Evolutionary conservation across 2,329 filamentous ascomycete species (phyloP), one percentile per base, ranked within the genome.

Genomic region (Phaeosphaeria sp.): DNA sequence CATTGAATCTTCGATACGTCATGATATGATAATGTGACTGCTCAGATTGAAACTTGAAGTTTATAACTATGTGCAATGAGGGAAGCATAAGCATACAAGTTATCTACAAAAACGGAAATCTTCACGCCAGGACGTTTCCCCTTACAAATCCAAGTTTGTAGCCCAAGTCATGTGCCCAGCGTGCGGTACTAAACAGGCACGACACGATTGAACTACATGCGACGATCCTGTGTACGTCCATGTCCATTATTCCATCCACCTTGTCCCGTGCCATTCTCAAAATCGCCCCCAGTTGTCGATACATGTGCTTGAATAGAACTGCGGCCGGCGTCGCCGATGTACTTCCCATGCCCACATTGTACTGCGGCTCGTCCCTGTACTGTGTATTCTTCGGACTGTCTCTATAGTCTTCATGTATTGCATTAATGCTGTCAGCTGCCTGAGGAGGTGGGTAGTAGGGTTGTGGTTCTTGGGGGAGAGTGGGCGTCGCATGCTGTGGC

Each of bases 371-470:
- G 49, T 22, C 39, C 20, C 49, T 47, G 27, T 46, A 53, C 15
- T 39, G 51, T 25, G 51, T 47, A 18, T 20, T 33, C 18, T n/a
- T 18, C 6, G 43, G 42, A 39, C 42, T 53, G 2, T 27, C 43
- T 18, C 51, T 41, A 3, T 53, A 30, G 18, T 46, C 23, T 11
- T 23, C 49, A 15, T 25, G 51, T 4, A 13, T 11, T 5, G 13
- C 11, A 10, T 53, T 6, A 6, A 6, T 36, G 13, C 30, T 36
- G 30, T 36, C 13, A 3, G 30, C 30, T 36, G 30, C 51, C 17
- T 46, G 43, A 1, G 51, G 51, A 11, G 51, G 51, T 27, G 51
- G 51, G 11, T 53, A 53, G 44, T 53, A 53, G 4, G 47, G 25
- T 13, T 42, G 48, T 17, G 43, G 25, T n/a, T 46, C 42, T 30